phyloP scores from a whole-genome alignment of 768 basidiomycete genomes.

The Phaeotremella skinneri region DNA sequence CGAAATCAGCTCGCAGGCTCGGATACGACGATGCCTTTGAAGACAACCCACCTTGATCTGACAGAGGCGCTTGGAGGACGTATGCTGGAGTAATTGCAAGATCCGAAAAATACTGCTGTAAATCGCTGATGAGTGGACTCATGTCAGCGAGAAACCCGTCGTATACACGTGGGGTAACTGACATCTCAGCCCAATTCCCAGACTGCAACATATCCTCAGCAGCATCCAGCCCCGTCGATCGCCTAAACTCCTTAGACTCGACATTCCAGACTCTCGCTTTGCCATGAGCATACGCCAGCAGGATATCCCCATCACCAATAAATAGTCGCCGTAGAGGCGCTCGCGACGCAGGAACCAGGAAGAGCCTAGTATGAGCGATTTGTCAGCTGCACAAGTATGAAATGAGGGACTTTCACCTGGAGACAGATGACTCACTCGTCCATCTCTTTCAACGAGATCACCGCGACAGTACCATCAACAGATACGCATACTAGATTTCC shows the following conservation, averaged over 20 bases:
- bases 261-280: slow-evolving; percentile 85
- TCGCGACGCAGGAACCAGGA: slow-evolving; percentile 77
- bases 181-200: slow-evolving; percentile 76
- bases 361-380: slow-evolving; percentile 61
- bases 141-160: background rate
- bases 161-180: slow-evolving; percentile 16
- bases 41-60: slow-evolving; percentile 1
- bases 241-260: slow-evolving; percentile 74
- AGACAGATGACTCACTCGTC: slow-evolving; percentile 63
- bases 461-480: slow-evolving; percentile 74
- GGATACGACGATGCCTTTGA: no score
- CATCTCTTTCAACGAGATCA: slow-evolving; percentile 68
- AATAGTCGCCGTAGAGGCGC: slow-evolving; percentile 65
- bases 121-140: background rate
- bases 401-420: background rate
- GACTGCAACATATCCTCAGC: slow-evolving; percentile 70
- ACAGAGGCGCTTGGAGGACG: slow-evolving; percentile 1
- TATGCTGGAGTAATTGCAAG: background rate
- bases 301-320: slow-evolving; percentile 65
- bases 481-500: slow-evolving; percentile 73
- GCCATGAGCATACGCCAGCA: slow-evolving; percentile 72
- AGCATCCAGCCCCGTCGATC: slow-evolving; percentile 74
- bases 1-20: no score
- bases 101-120: background rate
- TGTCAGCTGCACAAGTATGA: slow-evolving; percentile 2